These are phyloP conservation scores for Russula virescens DNA, from an alignment of 768 basidiomycete genomes.

Conservation along the genomic window DNA sequence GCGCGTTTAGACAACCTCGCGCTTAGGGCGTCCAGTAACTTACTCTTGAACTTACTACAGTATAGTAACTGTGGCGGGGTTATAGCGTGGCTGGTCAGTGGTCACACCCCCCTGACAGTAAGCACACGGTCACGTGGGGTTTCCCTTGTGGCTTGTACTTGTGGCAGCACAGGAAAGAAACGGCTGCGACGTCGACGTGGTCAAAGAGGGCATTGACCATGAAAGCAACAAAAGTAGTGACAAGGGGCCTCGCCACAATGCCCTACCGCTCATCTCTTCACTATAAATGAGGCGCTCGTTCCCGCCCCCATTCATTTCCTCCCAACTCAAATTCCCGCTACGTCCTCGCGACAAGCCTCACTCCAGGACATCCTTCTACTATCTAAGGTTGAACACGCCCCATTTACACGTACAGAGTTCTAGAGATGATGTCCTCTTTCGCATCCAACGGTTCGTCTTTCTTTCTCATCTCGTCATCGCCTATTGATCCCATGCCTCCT, in stretches of 20 bases:
- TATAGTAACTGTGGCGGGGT: no score
- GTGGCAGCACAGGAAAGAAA: no score
- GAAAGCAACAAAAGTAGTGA: not conserved
- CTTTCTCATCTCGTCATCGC: not conserved
- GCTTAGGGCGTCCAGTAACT: not conserved
- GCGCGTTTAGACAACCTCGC: constrained; percentile 12
- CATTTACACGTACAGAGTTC: not conserved
- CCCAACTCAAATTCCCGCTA: not conserved
- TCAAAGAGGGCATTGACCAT: not conserved
- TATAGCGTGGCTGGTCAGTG: no score
- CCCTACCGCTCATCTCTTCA: no score
- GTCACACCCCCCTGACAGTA: no score
- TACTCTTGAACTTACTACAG: no score
- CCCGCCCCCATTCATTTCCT: not conserved
- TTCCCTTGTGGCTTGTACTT: no score
- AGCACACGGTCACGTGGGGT: no score
- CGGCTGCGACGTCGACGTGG: no score
- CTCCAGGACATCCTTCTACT: not conserved
- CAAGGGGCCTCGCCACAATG: not conserved
- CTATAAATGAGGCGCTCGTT: not conserved
- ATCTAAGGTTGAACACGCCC: not conserved
- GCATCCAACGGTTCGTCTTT: constrained; percentile 5
- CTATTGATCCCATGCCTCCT: not conserved
- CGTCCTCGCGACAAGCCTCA: not conserved
- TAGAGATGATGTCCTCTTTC: not conserved